Evolutionary conservation across 2,329 filamentous ascomycete genomes (phyloP), one percentile per base, ranked within the genome.

Genomic region (Paraphaeosphaeria minitans): DNA sequence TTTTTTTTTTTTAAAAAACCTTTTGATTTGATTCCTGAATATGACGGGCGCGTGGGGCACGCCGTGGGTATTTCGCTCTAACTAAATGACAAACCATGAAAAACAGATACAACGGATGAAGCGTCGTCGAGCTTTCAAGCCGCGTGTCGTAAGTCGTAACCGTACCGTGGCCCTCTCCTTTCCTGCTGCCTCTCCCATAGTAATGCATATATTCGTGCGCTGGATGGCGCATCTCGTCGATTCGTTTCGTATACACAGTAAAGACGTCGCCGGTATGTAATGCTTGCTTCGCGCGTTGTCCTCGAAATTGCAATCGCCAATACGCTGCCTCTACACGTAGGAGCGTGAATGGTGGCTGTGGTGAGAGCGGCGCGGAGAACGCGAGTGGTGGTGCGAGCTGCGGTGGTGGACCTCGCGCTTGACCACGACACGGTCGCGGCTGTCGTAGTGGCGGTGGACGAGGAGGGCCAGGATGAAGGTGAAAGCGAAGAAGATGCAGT

Each of bases 401-500:
- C 80, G 79, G 55, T 80, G 75, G 66, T 82, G 80, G 46, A 77
- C 81, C 65, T 84, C 81, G 67, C 82, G 81, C 69, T 84, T 83
- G 64, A 82, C 77, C 65, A 81, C 81, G 66, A 85, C 83, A 56
- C 78, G 76, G 65, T 84, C 81, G 65, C 80, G 76, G 61, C 65
- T 59, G 53, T 72, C 73, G 75, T 82, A 73, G 61, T 81, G 73
- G 55, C 74, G 79, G 66, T 79, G 75, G 53, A 83, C 79, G n/a
- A 82, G 73, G 79, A 89, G 77, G 81, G 93, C 92, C 45, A 95
- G 81, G 29, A 83, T 47, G 55, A 67, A 65, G 46, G 73, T 74
- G 55, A 75, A 60, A 70, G 75, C 73, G 63, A 76, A 76, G 61
- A 76, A 75, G 55, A 76, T 74, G 65, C 69, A 71, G 69, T 76